Evolutionary conservation across 2,329 filamentous ascomycete genomes (phyloP).

Genomic region (Penicillium rolfsii): DNA sequence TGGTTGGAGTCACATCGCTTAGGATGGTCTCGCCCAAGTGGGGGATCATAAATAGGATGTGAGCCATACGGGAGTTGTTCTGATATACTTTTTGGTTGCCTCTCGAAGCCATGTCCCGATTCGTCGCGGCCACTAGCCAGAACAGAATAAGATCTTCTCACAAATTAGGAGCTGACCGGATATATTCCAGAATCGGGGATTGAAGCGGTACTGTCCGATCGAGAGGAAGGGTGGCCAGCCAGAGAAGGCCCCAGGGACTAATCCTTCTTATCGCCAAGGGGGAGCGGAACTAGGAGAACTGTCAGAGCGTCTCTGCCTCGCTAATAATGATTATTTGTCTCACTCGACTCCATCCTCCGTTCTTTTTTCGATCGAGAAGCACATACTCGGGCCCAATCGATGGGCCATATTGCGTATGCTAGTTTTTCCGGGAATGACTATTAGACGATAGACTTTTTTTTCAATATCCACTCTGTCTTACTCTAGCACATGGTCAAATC

Average conservation of each 20-base stretch:
- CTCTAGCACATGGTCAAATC: neutral
- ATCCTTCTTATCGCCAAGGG: neutral
- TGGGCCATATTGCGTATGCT: neutral
- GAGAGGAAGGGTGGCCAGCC: neutral
- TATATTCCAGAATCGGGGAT: neutral
- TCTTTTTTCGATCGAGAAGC: neutral
- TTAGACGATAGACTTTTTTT: neutral
- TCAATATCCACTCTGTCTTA: neutral
- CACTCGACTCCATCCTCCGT: neutral
- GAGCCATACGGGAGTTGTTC: neutral
- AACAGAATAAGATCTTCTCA: neutral
- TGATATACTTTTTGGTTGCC: neutral
- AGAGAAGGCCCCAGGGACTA: neutral
- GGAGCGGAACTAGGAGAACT: neutral
- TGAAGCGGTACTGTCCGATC: neutral
- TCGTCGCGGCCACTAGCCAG: neutral
- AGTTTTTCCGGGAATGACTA: neutral
- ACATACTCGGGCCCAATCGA: neutral
- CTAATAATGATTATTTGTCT: neutral
- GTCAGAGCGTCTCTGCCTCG: neutral
- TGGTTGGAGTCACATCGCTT: neutral
- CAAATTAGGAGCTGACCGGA: neutral
- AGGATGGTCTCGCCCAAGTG: neutral
- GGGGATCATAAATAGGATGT: neutral
- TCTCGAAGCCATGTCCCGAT: neutral